Evolutionary conservation across 495 filamentous ascomycete species (phyloP).

Genomic region (Terfezia claveryi): DNA sequence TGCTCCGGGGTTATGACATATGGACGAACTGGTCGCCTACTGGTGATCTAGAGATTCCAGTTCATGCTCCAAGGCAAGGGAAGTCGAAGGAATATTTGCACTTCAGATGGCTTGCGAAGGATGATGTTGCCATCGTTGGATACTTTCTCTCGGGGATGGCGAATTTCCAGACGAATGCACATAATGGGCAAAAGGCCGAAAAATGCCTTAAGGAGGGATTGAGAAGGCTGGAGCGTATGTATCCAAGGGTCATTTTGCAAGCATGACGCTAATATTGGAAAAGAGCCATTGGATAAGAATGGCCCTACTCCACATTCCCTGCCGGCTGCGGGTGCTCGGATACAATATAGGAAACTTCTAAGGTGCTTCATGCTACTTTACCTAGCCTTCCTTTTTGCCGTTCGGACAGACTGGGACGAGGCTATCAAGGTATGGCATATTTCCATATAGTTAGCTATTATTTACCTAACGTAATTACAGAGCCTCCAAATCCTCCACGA

Average conservation of each 20-base stretch:
- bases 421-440: constrained; percentile 22
- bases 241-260: background rate
- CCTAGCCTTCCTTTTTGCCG: constrained; percentile 35
- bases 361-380: constrained; percentile 37
- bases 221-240: constrained; percentile 32
- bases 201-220: constrained; percentile 45
- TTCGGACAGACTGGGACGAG: constrained; percentile 39
- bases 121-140: constrained; percentile 48
- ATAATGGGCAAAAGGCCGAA: constrained; percentile 35
- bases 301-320: constrained; percentile 19
- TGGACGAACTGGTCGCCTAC: constrained; percentile 20
- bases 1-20: constrained; percentile 26
- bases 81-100: constrained; percentile 29
- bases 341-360: constrained; percentile 30
- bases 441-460: no score
- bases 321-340: constrained; percentile 22
- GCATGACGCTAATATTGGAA: background rate
- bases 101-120: constrained; percentile 43
- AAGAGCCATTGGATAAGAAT: constrained; percentile 22
- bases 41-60: constrained; percentile 36
- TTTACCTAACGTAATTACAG: constrained; percentile 11
- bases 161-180: constrained; percentile 26
- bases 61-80: constrained; percentile 32
- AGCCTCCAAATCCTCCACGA: constrained; percentile 13
- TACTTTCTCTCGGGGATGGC: constrained; percentile 31